phyloP scores from a whole-genome alignment of 2,329 filamentous ascomycete species.

The Lecanicillium sp. region DNA sequence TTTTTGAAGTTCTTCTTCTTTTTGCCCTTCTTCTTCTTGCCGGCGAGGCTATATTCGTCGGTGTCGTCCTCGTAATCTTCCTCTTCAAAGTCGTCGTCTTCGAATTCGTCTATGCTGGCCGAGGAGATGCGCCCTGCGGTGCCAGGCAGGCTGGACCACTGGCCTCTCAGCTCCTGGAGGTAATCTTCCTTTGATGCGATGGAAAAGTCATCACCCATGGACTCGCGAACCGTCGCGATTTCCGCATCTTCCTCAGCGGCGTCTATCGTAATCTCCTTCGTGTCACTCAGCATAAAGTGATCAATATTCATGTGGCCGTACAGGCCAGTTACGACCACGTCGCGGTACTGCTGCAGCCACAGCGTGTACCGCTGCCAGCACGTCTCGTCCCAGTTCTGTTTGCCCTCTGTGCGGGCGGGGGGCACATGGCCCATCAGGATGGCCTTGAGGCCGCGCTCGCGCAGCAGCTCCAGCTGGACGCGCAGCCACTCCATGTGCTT shows the following conservation, averaged over 20 bases:
- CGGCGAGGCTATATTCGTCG: constrained; percentile 9
- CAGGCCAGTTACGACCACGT: constrained; percentile 71
- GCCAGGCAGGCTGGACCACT: constrained; percentile 70
- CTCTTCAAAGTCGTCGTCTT: constrained; percentile 13
- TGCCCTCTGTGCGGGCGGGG: constrained; percentile 76
- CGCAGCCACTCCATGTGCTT: constrained; percentile 95
- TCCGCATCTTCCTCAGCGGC: constrained; percentile 25
- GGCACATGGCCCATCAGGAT: constrained; percentile 93
- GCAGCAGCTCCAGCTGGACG: constrained; percentile 76
- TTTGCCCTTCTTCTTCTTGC: constrained; percentile 24
- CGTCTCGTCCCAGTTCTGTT: constrained; percentile 88
- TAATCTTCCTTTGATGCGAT: constrained; percentile 61
- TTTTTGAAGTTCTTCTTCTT: constrained; percentile 47
- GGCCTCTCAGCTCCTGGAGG: constrained; percentile 64
- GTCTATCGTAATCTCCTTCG: constrained; percentile 60
- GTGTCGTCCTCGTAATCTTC: constrained; percentile 14
- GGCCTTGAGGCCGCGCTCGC: constrained; percentile 81
- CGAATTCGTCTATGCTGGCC: constrained; percentile 11
- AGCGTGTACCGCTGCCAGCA: constrained; percentile 98
- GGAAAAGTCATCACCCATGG: constrained; percentile 40
- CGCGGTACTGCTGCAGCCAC: constrained; percentile 84
- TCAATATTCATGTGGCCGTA: constrained; percentile 99
- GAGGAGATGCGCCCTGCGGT: constrained; percentile 20
- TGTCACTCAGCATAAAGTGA: constrained; percentile 90
- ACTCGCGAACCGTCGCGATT: constrained; percentile 12